Conservation (phyloP, 805 yeast genomes). For the Monosporozyma aerobia region DNA sequence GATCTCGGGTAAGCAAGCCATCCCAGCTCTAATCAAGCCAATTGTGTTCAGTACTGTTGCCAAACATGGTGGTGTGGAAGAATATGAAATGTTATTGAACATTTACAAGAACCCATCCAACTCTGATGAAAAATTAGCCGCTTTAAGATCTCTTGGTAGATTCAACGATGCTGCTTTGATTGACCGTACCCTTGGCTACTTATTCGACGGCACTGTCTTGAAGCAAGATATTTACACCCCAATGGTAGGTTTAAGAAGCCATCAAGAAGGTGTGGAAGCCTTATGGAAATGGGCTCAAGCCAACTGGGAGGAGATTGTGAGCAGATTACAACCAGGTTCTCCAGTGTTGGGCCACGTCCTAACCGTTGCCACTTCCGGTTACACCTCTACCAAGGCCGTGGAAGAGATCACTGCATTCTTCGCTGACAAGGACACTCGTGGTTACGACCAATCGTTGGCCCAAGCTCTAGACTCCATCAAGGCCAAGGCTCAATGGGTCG, state of each 20-base stretch:
- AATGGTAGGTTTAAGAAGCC: slow-evolving; percentile 58
- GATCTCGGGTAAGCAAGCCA: slow-evolving; percentile 53
- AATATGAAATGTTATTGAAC: slow-evolving; percentile 51
- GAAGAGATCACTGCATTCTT: slow-evolving; percentile 44
- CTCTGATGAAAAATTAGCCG: slow-evolving; percentile 58
- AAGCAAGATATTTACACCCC: slow-evolving; percentile 73
- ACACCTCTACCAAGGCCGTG: slow-evolving; percentile 46
- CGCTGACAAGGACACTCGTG: slow-evolving; percentile 43
- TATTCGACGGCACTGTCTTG: slow-evolving; percentile 50
- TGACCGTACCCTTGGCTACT: slow-evolving; percentile 44
- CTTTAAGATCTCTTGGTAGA: slow-evolving; percentile 59
- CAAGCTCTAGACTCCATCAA: slow-evolving; percentile 53
- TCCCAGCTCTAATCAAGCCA: slow-evolving; percentile 64
- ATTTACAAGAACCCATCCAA: slow-evolving; percentile 51
- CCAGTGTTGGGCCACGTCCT: slow-evolving; percentile 73
- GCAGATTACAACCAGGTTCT: slow-evolving; percentile 68
- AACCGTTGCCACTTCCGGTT: slow-evolving; percentile 47
- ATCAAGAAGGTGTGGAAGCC: slow-evolving; percentile 54
- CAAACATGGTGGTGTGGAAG: slow-evolving; percentile 47
- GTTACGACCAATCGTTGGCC: slow-evolving; percentile 53
- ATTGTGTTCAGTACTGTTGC: slow-evolving; percentile 58
- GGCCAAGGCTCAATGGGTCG: slow-evolving; percentile 47
- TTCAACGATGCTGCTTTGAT: slow-evolving; percentile 44
- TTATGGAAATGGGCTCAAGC: slow-evolving; percentile 65
- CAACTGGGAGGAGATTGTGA: slow-evolving; percentile 62